phyloP scores from a whole-genome alignment of 2,329 filamentous ascomycete genomes.

The Trichothecium roseum region DNA sequence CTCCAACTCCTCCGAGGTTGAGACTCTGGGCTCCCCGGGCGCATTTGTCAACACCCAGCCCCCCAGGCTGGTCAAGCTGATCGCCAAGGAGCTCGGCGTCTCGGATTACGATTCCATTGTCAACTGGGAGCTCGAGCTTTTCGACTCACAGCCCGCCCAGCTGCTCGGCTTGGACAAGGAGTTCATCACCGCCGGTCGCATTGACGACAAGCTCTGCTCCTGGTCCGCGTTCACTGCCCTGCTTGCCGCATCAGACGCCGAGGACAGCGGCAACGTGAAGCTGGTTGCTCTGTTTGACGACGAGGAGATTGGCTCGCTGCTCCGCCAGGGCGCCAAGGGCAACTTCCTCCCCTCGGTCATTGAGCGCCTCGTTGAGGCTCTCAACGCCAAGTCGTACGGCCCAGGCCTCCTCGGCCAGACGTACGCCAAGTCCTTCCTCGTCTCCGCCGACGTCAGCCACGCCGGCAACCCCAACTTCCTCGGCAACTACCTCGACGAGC shows the following conservation, averaged over 20 bases:
- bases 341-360: slow-evolving; percentile 80
- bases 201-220: slow-evolving; percentile 96
- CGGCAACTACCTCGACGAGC: slow-evolving; percentile 69
- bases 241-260: slow-evolving; percentile 50
- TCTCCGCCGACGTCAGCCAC: slow-evolving; percentile 89
- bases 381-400: slow-evolving; percentile 43
- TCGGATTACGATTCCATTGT: slow-evolving; percentile 62
- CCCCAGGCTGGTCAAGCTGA: slow-evolving; percentile 71
- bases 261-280: slow-evolving; percentile 63
- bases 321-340: slow-evolving; percentile 79
- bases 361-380: slow-evolving; percentile 67
- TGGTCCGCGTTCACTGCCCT: slow-evolving; percentile 84
- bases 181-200: slow-evolving; percentile 88
- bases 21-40: slow-evolving; percentile 48
- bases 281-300: slow-evolving; percentile 93
- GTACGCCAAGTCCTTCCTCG: slow-evolving; percentile 83
- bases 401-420: slow-evolving; percentile 65
- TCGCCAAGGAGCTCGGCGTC: slow-evolving; percentile 69
- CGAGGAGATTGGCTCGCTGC: slow-evolving; percentile 86
- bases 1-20: slow-evolving; percentile 26
- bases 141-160: slow-evolving; percentile 76
- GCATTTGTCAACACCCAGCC: slow-evolving; percentile 80
- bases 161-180: slow-evolving; percentile 81
- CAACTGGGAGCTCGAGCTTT: slow-evolving; percentile 96
- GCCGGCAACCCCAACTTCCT: slow-evolving; percentile 93